Conservation (phyloP, 192 early-diverging fungal genomes). For the Backusella mclennaniae region DNA sequence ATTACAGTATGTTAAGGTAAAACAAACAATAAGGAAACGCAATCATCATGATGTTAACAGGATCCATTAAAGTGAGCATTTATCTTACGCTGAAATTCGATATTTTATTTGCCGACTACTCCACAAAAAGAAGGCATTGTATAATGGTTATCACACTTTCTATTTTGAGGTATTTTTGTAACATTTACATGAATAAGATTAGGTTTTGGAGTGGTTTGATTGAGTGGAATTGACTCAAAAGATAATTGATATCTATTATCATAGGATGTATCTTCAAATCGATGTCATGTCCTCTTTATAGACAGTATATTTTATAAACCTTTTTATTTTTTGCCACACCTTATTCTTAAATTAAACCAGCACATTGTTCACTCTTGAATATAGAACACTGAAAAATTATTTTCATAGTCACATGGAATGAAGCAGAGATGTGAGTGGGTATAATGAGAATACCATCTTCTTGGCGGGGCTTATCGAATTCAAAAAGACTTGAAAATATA, state of each 20-base stretch:
- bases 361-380: neutral
- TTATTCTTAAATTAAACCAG: neutral
- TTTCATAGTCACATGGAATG: neutral
- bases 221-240: neutral
- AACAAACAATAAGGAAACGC: neutral
- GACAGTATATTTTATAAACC: neutral
- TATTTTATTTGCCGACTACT: neutral
- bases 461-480: neutral
- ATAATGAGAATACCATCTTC: constrained; percentile 2
- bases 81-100: neutral
- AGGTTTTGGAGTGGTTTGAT: neutral
- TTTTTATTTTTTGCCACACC: neutral
- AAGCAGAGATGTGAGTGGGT: neutral
- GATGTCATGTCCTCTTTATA: constrained; percentile 1
- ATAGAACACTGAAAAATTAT: neutral
- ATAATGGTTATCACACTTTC: neutral
- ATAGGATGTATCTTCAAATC: neutral
- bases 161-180: neutral
- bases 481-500: neutral
- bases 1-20: neutral
- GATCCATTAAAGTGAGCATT: neutral
- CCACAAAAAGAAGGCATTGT: neutral
- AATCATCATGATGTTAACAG: neutral
- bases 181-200: neutral
- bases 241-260: neutral